phyloP scores from a whole-genome alignment of 2,329 filamentous ascomycete genomes.

The Claviceps monticola region DNA sequence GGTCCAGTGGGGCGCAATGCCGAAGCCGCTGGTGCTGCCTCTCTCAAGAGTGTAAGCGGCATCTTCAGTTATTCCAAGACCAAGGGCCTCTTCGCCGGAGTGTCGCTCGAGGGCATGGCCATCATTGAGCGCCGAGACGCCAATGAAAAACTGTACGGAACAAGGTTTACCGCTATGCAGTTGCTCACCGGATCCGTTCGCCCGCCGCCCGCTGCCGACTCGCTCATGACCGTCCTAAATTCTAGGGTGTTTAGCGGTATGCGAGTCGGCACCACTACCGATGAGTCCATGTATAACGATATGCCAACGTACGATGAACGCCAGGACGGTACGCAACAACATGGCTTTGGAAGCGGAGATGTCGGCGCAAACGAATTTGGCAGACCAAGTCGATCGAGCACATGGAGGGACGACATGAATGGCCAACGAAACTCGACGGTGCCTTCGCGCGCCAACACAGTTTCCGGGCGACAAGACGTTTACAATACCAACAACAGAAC shows the following conservation, averaged over 20 bases:
- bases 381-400: slow-evolving; percentile 47
- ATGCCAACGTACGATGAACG: slow-evolving; percentile 74
- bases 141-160: slow-evolving; percentile 90
- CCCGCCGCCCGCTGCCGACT: slow-evolving; percentile 68
- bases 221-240: slow-evolving; percentile 73
- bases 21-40: slow-evolving; percentile 88
- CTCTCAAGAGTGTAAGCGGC: slow-evolving; percentile 73
- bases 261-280: slow-evolving; percentile 24
- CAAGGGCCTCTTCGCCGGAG: slow-evolving; percentile 90
- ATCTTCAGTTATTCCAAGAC: slow-evolving; percentile 98
- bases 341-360: slow-evolving; percentile 20
- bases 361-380: slow-evolving; percentile 35
- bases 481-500: slow-evolving; percentile 29
- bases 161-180: slow-evolving; percentile 65
- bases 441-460: slow-evolving; percentile 37
- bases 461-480: slow-evolving; percentile 27
- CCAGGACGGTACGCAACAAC: slow-evolving; percentile 47
- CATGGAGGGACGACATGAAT: slow-evolving; percentile 66
- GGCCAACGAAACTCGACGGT: slow-evolving; percentile 39
- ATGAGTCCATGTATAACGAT: slow-evolving; percentile 81
- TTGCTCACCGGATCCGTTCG: slow-evolving; percentile 67
- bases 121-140: slow-evolving; percentile 92
- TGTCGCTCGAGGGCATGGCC: slow-evolving; percentile 83
- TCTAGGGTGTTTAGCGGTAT: slow-evolving; percentile 70
- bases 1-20: slow-evolving; percentile 90